phyloP scores from a whole-genome alignment of 305 asterid genomes.

The Ajuga reptans region DNA sequence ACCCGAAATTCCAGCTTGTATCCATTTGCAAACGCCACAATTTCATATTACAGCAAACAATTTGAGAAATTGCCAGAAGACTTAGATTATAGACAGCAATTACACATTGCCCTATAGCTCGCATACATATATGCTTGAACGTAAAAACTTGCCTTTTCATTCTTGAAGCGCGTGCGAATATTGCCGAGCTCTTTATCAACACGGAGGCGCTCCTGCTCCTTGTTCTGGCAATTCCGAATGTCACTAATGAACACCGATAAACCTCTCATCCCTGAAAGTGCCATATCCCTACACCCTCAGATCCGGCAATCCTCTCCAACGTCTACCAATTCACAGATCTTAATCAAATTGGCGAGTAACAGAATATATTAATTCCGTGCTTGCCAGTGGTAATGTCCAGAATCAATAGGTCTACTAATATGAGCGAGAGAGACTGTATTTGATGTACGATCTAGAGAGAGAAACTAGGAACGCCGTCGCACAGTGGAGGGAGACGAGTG shows the following conservation, averaged over 20 bases:
- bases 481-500: conserved; percentile 42
- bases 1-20: conserved; percentile 22
- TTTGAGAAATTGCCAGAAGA: not conserved
- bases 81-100: not conserved
- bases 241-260: conserved; percentile 72
- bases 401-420: not conserved
- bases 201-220: conserved; percentile 96
- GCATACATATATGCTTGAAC: not conserved
- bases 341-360: conserved; percentile 12
- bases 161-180: conserved; percentile 88
- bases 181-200: conserved; percentile 99
- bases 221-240: conserved; percentile 90
- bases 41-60: not conserved
- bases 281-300: conserved; percentile 63
- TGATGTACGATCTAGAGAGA: conserved; percentile 44
- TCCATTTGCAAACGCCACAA: conserved; percentile 12
- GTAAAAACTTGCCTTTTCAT: conserved; percentile 61
- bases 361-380: conserved; percentile 6
- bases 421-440: conserved; percentile 23
- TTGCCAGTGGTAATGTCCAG: conserved; percentile 6
- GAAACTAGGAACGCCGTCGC: conserved; percentile 36
- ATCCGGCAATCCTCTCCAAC: conserved; percentile 51
- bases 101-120: not conserved
- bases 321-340: conserved; percentile 25
- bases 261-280: conserved; percentile 98